Percentiles rank a stretch among this genome's conserved stretches.
Evolutionary conservation across 352 stramenopile species (phyloP).

Genomic region (Pythium brassicae): DNA sequence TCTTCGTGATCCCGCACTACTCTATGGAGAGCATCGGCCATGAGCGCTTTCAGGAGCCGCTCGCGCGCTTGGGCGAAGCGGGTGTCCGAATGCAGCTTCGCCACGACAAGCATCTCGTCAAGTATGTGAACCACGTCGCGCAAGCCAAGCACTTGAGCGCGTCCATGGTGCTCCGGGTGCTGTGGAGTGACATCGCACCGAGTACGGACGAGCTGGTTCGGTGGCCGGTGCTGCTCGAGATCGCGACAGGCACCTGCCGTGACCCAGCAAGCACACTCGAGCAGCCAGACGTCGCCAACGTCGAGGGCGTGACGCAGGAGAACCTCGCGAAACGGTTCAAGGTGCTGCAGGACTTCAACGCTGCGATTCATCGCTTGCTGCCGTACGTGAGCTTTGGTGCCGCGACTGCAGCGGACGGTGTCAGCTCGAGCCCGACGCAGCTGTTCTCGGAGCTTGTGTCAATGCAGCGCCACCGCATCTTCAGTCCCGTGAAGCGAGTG

Average conservation of each 20-base stretch:
- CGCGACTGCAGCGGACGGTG: neutral
- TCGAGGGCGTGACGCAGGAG: slow-evolving; percentile 22
- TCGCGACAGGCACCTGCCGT: slow-evolving; percentile 26
- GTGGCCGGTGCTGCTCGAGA: slow-evolving; percentile 65
- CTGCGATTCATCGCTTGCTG: slow-evolving; percentile 49
- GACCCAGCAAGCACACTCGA: neutral
- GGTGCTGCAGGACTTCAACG: slow-evolving; percentile 73
- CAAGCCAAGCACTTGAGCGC: slow-evolving; percentile 40
- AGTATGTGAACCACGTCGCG: slow-evolving; percentile 70
- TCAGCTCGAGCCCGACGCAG: neutral
- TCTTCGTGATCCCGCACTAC: slow-evolving; percentile 75
- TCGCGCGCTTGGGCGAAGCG: slow-evolving; percentile 18
- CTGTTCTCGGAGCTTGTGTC: slow-evolving; percentile 31
- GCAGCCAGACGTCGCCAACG: neutral
- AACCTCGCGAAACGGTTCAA: slow-evolving; percentile 59
- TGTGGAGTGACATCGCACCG: slow-evolving; percentile 64
- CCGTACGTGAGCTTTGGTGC: slow-evolving; percentile 40
- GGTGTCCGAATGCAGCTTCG: slow-evolving; percentile 20
- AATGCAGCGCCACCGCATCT: slow-evolving; percentile 54
- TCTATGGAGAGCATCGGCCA: slow-evolving; percentile 42
- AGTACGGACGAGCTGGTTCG: slow-evolving; percentile 53
- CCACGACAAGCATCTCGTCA: slow-evolving; percentile 63
- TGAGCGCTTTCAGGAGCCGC: slow-evolving; percentile 36
- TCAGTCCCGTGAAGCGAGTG: slow-evolving; percentile 64
- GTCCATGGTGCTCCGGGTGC: slow-evolving; percentile 41